Evolutionary conservation across 1,284 basidiomycete genomes (phyloP).

Genomic region (Retiboletus fuscus): DNA sequence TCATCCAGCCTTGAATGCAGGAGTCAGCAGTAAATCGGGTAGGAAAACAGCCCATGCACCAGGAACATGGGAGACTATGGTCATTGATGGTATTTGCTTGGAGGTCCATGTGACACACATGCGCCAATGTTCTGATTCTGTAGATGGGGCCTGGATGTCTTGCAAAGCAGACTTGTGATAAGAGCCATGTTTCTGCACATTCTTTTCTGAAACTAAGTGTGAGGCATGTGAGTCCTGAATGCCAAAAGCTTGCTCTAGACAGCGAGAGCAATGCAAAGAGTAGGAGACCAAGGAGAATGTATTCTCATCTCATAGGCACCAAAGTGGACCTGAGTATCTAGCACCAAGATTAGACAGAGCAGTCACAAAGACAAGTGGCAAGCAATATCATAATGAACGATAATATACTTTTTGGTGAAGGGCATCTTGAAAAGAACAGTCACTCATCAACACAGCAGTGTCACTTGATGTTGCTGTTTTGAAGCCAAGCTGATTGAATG

Average conservation of each 20-base stretch:
- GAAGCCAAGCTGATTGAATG: too few relatives aligned
- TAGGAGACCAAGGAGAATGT: conserved; percentile 60
- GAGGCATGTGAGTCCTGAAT: conserved; percentile 27
- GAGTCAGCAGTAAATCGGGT: not conserved
- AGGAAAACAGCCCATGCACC: conserved; percentile 51
- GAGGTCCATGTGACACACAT: conserved; percentile 56
- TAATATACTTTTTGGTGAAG: too few relatives aligned
- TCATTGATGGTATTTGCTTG: conserved; percentile 63
- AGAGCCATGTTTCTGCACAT: conserved; percentile 22
- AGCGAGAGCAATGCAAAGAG: conserved; percentile 60
- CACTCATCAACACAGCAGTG: too few relatives aligned
- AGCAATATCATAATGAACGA: too few relatives aligned
- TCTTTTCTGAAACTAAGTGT: conserved; percentile 22
- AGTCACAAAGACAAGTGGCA: too few relatives aligned
- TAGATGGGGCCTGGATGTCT: conserved; percentile 24
- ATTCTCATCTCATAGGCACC: conserved; percentile 62
- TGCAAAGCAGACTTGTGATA: conserved; percentile 5
- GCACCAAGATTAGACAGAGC: too few relatives aligned
- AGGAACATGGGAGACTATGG: conserved; percentile 70
- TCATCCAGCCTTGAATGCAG: conserved; percentile 78
- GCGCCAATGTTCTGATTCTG: conserved; percentile 43
- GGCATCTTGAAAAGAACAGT: too few relatives aligned
- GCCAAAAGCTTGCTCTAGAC: conserved; percentile 40
- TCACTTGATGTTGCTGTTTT: too few relatives aligned
- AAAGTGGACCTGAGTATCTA: conserved; percentile 41